These are phyloP conservation scores for Sutorius eximius DNA, from an alignment of 1,284 basidiomycete species.

Conservation along the genomic window DNA sequence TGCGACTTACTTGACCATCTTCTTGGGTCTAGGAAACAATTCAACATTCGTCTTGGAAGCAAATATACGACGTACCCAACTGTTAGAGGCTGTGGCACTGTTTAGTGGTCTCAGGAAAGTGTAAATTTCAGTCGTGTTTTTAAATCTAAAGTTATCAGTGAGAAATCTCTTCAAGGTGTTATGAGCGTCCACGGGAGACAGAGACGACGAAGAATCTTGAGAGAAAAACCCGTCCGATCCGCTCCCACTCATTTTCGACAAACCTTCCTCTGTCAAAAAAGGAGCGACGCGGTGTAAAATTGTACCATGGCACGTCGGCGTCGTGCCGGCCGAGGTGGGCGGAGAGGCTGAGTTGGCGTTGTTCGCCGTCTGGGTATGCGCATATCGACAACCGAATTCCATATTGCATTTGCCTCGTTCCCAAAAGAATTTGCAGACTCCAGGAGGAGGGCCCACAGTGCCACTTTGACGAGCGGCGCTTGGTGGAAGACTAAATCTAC, in stretches of 20 bases:
- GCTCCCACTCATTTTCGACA: constrained; percentile 42
- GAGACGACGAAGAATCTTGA: constrained; percentile 18
- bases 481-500: constrained; percentile 7
- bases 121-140: constrained; percentile 42
- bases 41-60: background rate
- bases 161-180: constrained; percentile 48
- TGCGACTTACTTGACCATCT: constrained; percentile 49
- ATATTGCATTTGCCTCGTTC: constrained; percentile 46
- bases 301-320: constrained; percentile 7
- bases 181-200: constrained; percentile 53
- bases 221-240: constrained; percentile 42
- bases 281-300: constrained; percentile 37
- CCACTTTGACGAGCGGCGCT: constrained; percentile 5
- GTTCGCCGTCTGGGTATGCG: constrained; percentile 38
- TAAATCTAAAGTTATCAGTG: constrained; percentile 46
- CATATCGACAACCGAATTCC: constrained; percentile 50
- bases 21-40: constrained; percentile 42
- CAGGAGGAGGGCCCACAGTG: constrained; percentile 15
- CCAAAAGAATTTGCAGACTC: constrained; percentile 55
- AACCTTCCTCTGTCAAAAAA: constrained; percentile 48
- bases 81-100: constrained; percentile 49
- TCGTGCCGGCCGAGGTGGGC: background rate
- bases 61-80: constrained; percentile 47
- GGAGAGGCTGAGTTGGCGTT: background rate
- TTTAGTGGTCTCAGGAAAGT: constrained; percentile 49